Conservation (phyloP, 2,329 filamentous ascomycete species). For the Alternaria sp. region DNA sequence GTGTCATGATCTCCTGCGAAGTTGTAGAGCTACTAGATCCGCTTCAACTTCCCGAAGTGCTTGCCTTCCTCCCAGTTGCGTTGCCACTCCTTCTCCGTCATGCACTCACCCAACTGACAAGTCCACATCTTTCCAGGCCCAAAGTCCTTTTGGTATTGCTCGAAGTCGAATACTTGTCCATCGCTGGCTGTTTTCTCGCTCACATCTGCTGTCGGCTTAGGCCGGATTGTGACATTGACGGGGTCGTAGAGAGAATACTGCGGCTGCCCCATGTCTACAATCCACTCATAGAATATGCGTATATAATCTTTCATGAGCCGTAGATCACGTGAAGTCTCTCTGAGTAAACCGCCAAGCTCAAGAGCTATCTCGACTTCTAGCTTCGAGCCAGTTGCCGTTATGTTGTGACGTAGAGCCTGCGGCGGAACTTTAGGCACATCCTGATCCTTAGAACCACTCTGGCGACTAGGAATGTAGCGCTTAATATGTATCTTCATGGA, state of each 20-base stretch:
- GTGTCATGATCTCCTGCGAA: neutral
- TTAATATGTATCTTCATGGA: accelerated
- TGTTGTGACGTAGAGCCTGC: too few relatives aligned
- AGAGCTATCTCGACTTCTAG: too few relatives aligned
- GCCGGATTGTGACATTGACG: neutral
- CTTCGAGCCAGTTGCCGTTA: too few relatives aligned
- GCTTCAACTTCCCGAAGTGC: neutral
- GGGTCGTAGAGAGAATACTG: too few relatives aligned
- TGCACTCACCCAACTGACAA: neutral
- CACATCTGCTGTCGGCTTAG: neutral
- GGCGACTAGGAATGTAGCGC: too few relatives aligned
- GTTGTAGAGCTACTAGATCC: neutral
- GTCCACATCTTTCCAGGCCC: neutral
- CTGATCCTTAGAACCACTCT: too few relatives aligned
- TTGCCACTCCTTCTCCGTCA: neutral
- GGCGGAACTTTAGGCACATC: too few relatives aligned
- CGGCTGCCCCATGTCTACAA: too few relatives aligned
- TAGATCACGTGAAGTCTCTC: too few relatives aligned
- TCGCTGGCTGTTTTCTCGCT: neutral
- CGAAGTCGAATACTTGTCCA: neutral
- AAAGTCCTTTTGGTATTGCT: neutral
- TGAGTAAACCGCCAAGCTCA: too few relatives aligned
- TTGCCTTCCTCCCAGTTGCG: neutral
- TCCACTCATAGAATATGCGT: too few relatives aligned
- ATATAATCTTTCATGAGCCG: too few relatives aligned